Evolutionary conservation across 2,329 filamentous ascomycete species (phyloP), one percentile per base, ranked within the genome.

Genomic region (Blumeria graminis): DNA sequence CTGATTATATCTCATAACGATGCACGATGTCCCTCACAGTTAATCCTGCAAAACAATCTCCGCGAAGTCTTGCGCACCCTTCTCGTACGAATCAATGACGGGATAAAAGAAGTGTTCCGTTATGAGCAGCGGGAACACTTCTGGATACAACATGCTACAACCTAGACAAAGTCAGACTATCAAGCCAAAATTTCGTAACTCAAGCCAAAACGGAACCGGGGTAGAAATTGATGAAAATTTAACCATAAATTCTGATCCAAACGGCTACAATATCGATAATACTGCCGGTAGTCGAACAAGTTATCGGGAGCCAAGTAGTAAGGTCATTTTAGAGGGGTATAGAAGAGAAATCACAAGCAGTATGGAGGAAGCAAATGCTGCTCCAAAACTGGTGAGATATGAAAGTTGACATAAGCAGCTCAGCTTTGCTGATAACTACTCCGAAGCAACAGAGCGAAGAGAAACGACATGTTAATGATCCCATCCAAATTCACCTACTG

Each of bases 401-500:
- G 7, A 18, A 14, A 10, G 16, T 18, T 14, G 33, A 16, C 38
- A 35, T 46, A 10, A 43, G 33, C 1, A 53, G 5, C n/a, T 22
- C 22, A 53, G 5, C n/a, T 34, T 16, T 9, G 38, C 59, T 63
- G 57, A 63, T 51, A 5, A 46, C 10, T 22, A 13, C 38, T 32
- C 6, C 60, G 79, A 77, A 67, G 72, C 65, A 78, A 76, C 62
- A 60, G 69, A 39, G 69, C 71, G 34, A 72, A 73, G 55, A 71
- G 73, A 10, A 75, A 76, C 60, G 80, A 73, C 62, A 78, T 77
- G 18, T 69, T 69, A 3, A 71, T 60, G 84, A 86, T 67, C 77
- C 74, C 58, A 84, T 98, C 48, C 84, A 88, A 63, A 81, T 94
- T 67, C 93, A 96, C 68, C 72, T 98, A 51, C 76, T 98, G 58